Evolutionary conservation across 345 rosid species (phyloP), one percentile per base, ranked within the genome.

Genomic region (Populus pruinosa): DNA sequence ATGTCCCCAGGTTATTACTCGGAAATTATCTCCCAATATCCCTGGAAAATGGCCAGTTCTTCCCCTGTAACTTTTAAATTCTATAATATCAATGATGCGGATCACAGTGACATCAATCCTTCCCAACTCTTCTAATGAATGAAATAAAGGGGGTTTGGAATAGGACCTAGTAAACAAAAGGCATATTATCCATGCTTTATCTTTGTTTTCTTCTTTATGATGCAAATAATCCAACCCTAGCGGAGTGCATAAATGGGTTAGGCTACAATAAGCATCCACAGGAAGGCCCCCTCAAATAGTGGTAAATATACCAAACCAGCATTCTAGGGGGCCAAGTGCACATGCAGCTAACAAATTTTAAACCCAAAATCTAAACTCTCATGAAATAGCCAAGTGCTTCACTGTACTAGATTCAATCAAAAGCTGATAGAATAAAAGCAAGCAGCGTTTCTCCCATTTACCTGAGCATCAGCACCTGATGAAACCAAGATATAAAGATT

Each of bases 401-500:
- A 59, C 63, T 14, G 21, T 13, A 33, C 35, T 67, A 67, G 23
- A n/a, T 43, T 39, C 63, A 50, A 33, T 38, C 16, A 53, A 50
- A 56, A 67, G 43, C 47, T 49, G 23, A 9, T 2, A 17, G 16
- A 61, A 12, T 56, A 9, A 59, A 36, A 21, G n/a, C n/a, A 47
- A 36, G 71, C 70, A 68, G 53, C 41, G 69, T 8, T 21, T 49
- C 35, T 68, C 80, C 43, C 55, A 85, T 93, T 84, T 70, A 91
- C 98, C 65, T 91, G 94, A 76, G 97, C 97, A 89, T 94, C 98
- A 72, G 97, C 98, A 69, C 94, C 97, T 6, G 98, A 94, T 39
- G 98, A 94, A 73, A 94, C 96, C 89, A 94, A 86, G 64, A 92
- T 82, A 69, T 87, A 88, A 64, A 90, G 91, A 83, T 43, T 79